Percentiles rank a stretch among this genome's conserved stretches.
phyloP scores from a whole-genome alignment of 805 yeast species.

The Hanseniaspora singularis region DNA sequence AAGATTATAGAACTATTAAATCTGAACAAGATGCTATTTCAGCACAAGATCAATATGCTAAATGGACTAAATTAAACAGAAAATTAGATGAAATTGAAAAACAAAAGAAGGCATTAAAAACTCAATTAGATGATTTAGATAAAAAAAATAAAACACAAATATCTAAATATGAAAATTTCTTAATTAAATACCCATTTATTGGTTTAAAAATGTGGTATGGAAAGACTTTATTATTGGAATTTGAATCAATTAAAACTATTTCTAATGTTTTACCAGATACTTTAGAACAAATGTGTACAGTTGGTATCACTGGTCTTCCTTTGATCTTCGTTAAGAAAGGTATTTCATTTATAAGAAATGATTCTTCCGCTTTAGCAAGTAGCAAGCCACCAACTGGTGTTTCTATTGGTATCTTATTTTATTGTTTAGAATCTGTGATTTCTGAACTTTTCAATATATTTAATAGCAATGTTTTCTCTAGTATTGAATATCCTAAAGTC shows the following conservation, averaged over 20 bases:
- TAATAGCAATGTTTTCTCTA: conserved; percentile 20
- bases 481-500: conserved; percentile 12
- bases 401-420: conserved; percentile 29
- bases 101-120: conserved; percentile 36
- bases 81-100: conserved; percentile 44
- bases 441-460: conserved; percentile 23
- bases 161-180: conserved; percentile 20
- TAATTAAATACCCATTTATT: conserved; percentile 27
- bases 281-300: conserved; percentile 25
- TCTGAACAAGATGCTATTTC: conserved; percentile 49
- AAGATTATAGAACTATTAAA: conserved; percentile 38
- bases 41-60: conserved; percentile 90
- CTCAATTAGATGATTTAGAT: conserved; percentile 25
- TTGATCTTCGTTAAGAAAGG: conserved; percentile 10
- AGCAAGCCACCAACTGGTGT: conserved; percentile 20
- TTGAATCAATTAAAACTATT: conserved; percentile 20
- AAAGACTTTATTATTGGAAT: conserved; percentile 24
- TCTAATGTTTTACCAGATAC: conserved; percentile 24
- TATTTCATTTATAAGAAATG: conserved; percentile 7
- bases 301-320: conserved; percentile 25
- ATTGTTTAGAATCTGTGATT: conserved; percentile 27
- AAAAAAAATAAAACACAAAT: conserved; percentile 16
- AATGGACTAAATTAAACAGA: conserved; percentile 87
- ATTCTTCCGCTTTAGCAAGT: not conserved
- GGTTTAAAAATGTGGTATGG: conserved; percentile 27